A percentile compares a stretch with the other conserved stretches of the same genome.
phyloP scores from a whole-genome alignment of 2,329 filamentous ascomycete species.

The Venturia oleaginea region DNA sequence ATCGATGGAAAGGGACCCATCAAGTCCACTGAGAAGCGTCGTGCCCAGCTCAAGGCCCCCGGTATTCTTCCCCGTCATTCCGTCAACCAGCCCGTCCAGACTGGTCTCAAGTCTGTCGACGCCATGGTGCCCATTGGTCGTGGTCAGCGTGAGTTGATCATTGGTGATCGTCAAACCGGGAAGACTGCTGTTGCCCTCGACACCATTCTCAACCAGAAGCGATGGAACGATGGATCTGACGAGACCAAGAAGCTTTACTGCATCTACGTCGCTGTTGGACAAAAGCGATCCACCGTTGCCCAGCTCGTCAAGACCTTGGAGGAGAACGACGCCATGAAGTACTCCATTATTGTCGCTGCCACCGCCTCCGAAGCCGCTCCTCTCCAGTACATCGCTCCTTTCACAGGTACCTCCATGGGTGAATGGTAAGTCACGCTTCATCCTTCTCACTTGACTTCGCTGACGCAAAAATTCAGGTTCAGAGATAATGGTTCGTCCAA shows the following conservation, averaged over 20 bases:
- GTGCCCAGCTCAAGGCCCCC: slow-evolving; percentile 97
- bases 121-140: slow-evolving; percentile 99
- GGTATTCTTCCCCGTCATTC: slow-evolving; percentile 95
- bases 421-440: slow-evolving; percentile 51
- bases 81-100: slow-evolving; percentile 98
- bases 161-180: slow-evolving; percentile 99
- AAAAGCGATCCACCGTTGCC: slow-evolving; percentile 98
- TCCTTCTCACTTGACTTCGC: slow-evolving; percentile 24
- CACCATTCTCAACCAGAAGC: slow-evolving; percentile 98
- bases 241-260: slow-evolving; percentile 99
- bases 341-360: slow-evolving; percentile 85
- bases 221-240: slow-evolving; percentile 82
- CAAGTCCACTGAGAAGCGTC: slow-evolving; percentile 82
- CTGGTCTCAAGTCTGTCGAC: slow-evolving; percentile 97
- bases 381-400: slow-evolving; percentile 88
- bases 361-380: slow-evolving; percentile 89
- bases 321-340: slow-evolving; percentile 99
- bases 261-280: slow-evolving; percentile 96
- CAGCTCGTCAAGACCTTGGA: slow-evolving; percentile 99
- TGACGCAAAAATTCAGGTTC: not conserved
- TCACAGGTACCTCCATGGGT: slow-evolving; percentile 58
- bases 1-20: slow-evolving; percentile 98
- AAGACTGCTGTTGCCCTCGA: slow-evolving; percentile 99
- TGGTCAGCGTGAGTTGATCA: slow-evolving; percentile 99
- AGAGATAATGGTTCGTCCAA: too few relatives aligned